A percentile compares a stretch with the other conserved stretches of the same genome.
Conservation (phyloP, 2,329 filamentous ascomycete genomes). For the Claviceps sp. region DNA sequence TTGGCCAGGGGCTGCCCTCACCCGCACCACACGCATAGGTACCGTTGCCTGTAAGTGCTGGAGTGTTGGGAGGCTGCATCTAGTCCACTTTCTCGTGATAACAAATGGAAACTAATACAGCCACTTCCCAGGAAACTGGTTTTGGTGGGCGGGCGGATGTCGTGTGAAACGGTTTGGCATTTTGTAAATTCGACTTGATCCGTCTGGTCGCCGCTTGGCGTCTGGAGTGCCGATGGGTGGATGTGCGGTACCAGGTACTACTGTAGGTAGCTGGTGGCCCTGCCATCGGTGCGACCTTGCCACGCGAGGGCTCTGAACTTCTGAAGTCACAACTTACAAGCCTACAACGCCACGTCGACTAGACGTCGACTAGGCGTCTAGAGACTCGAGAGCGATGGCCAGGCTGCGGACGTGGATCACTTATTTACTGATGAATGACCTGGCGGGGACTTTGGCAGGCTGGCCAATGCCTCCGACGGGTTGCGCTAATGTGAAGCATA, state of each 20-base stretch:
- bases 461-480: background rate
- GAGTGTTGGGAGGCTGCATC: background rate
- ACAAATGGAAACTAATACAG: background rate
- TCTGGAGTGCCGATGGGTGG: background rate
- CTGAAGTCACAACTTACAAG: slow-evolving; percentile 7
- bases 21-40: background rate
- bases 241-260: background rate
- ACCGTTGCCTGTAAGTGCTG: background rate
- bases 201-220: background rate
- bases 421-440: too few species aligned
- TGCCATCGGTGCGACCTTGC: slow-evolving; percentile 5
- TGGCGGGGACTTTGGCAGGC: background rate
- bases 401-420: background rate
- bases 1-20: background rate
- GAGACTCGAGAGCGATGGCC: background rate
- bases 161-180: background rate
- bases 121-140: slow-evolving; percentile 2
- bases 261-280: background rate
- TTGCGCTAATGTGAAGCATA: background rate
- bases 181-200: background rate
- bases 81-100: background rate
- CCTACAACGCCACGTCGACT: slow-evolving; percentile 5
- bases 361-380: background rate
- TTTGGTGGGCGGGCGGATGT: background rate
- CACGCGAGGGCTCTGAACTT: slow-evolving; percentile 8